phyloP scores from a whole-genome alignment of 371 early-diverging fungal species.

The Dinochytrium kinnereticum region DNA sequence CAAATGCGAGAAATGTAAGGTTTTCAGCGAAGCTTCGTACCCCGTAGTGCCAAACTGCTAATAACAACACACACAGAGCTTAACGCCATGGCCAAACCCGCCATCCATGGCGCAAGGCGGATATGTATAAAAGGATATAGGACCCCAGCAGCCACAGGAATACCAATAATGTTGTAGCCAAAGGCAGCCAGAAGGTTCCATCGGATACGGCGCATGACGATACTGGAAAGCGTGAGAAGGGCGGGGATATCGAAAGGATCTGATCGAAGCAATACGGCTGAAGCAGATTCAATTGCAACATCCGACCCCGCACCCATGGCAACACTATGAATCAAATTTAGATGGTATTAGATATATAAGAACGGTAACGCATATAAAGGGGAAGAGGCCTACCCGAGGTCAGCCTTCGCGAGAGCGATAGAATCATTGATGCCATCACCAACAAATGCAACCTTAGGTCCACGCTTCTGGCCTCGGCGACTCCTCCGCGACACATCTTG shows the following conservation, averaged over 20 bases:
- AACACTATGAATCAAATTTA: slow-evolving; percentile 30
- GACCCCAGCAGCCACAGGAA: slow-evolving; percentile 83
- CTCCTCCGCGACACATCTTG: not conserved
- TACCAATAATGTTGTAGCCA: slow-evolving; percentile 74
- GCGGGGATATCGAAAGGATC: slow-evolving; percentile 71
- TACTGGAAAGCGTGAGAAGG: slow-evolving; percentile 67
- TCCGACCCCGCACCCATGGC: slow-evolving; percentile 83
- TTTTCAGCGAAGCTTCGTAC: slow-evolving; percentile 22
- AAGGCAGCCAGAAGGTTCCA: slow-evolving; percentile 85
- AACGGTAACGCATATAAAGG: slow-evolving; percentile 1
- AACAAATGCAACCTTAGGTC: slow-evolving; percentile 66
- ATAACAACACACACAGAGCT: slow-evolving; percentile 78
- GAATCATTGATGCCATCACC: slow-evolving; percentile 96
- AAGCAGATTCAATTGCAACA: slow-evolving; percentile 80
- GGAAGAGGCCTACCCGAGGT: slow-evolving; percentile 69
- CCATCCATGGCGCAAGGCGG: slow-evolving; percentile 70
- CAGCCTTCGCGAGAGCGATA: slow-evolving; percentile 85
- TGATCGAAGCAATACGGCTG: slow-evolving; percentile 73
- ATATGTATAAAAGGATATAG: slow-evolving; percentile 55
- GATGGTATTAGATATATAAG: not conserved
- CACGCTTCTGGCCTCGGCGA: not conserved
- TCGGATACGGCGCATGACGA: slow-evolving; percentile 71
- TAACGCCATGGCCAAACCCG: slow-evolving; percentile 83
- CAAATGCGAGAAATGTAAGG: not conserved
- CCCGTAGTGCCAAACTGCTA: slow-evolving; percentile 65